Base-by-base conservation (phyloP, 2,329 filamentous ascomycete species). In the Colletotrichum sidae region DNA sequence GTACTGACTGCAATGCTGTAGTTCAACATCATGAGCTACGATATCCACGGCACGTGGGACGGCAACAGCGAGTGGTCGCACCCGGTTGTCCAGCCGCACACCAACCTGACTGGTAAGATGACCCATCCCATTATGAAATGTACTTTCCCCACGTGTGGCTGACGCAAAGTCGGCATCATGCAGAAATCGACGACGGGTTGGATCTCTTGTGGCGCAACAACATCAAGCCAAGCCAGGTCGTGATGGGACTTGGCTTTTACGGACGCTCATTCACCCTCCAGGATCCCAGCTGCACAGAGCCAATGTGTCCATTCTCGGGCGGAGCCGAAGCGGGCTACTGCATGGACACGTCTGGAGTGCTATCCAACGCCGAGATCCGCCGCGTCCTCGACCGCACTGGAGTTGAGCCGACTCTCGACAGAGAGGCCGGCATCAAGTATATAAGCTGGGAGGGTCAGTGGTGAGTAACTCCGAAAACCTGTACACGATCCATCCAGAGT, bases 161-260 rank as follows among this genome's bases (percentile, higher is more conserved):
- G 17, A 45, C 42, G 4, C 34, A 1, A 37, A 7, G 9, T 34
- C 25, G 45, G 45, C 8, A 34, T 51, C n/a, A 34, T 51, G 13
- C 76, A 5, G 77, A 82, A 60, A 81, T 81, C 17, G 70, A 80
- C 11, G 35, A 66, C 0, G 72, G 71, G 0, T 61, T 82, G 0
- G 76, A 81, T 6, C 75, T 83, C 1, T 68, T 85, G 2, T 82
- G 80, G 78, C 72, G 77, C 13, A 77, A 73, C 54, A 69, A 76
- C 25, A 70, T 85, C 9, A 65, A 73, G 2, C 76, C 81, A 0
- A 42, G 63, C 0, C 78, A 82, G 42, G 72, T 85, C 11, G 72
- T 72, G 12, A 60, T 84, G 13, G 81, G 81, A 2, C 34, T 78
- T 6, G 77, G 71, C 0, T 81, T 79, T 47, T 83, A 83, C 58